Base-by-base conservation (phyloP, 169 alveolate genomes). In the Babesia bigemina region DNA sequence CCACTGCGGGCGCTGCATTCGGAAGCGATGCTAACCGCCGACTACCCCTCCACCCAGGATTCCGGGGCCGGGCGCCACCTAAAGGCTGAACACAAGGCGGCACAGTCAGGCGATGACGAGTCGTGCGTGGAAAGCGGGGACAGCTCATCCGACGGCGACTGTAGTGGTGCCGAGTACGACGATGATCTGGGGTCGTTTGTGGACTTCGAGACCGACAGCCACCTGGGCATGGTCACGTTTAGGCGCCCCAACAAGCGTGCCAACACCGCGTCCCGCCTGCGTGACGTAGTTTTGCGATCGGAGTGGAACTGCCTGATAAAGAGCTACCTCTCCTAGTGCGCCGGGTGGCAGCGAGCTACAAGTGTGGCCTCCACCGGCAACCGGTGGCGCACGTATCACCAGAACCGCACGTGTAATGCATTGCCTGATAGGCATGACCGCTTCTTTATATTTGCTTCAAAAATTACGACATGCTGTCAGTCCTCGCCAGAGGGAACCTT, bases 261-360 rank as follows among this genome's bases (percentile, higher is more conserved):
- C 3, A 28, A 65, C 39, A 45, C 82, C 14, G n/a, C 62, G 28
- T 21, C 70, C 42, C 56, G 82, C 6, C 49, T 79, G 56, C 75
- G 47, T 10, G 74, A 47, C 28, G 65, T 70, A 13, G 55, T 9
- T 3, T 22, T 79, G 45, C 71, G 87, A 4, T 65, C 59, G n/a
- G 87, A 79, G 48, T 79, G 87, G 87, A 71, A 67, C 57, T 79
- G 83, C 59, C 50, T 79, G 19, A 79, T 79, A 9, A 79, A 71
- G 56, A 59, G 79, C 29, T 70, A 79, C 29, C 42, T 79, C 22
- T 50, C 73, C 29, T 79, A 58, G 33, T 7, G 17, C 50, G 14
- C 50, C n/a, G 50, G n/a, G 50, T 16, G 4, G 2, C 4, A 58
- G 6, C 39, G 39, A 6, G 39, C 39, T 33, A 33, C 26, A 21